These are phyloP conservation scores for Maudiozyma saulgeensis DNA, from an alignment of 805 yeast species.

Conservation along the genomic window DNA sequence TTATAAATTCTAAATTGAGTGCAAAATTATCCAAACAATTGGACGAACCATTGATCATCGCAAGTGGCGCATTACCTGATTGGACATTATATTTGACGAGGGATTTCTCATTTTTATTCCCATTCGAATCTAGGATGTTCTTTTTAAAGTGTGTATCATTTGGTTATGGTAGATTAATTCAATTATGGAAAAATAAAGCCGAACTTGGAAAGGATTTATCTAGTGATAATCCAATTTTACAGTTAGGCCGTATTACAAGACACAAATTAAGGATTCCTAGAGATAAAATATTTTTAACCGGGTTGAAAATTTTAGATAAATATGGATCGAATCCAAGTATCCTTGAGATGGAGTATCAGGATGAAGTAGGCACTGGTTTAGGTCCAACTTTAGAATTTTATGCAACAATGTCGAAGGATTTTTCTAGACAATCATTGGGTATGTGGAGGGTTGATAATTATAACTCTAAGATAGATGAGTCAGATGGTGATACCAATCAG, in stretches of 20 bases:
- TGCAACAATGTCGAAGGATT: constrained; percentile 68
- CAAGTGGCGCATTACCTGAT: constrained; percentile 74
- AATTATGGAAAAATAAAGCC: constrained; percentile 57
- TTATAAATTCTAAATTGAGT: constrained; percentile 70
- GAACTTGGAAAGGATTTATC: constrained; percentile 29
- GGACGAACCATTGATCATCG: constrained; percentile 82
- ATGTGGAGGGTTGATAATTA: constrained; percentile 58
- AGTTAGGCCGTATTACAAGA: constrained; percentile 66
- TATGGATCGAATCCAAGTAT: constrained; percentile 75
- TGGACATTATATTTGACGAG: constrained; percentile 76
- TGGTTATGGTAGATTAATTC: constrained; percentile 78
- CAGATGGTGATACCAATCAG: constrained; percentile 13
- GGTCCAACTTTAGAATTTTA: constrained; percentile 96
- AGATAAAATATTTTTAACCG: constrained; percentile 59
- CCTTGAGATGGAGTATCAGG: constrained; percentile 77
- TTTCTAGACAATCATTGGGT: constrained; percentile 43
- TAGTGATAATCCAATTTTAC: constrained; percentile 25
- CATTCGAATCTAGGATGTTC: constrained; percentile 67
- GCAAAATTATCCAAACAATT: constrained; percentile 80
- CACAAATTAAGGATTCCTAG: constrained; percentile 76
- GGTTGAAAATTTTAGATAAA: constrained; percentile 63
- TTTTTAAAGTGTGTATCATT: constrained; percentile 82
- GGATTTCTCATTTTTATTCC: constrained; percentile 72
- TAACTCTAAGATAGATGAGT: constrained; percentile 6
- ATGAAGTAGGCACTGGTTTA: constrained; percentile 91